Evolutionary conservation across 129 eudicot genomes (phyloP), one percentile per base, ranked within the genome.

Genomic region (Artemisia tridentata): DNA sequence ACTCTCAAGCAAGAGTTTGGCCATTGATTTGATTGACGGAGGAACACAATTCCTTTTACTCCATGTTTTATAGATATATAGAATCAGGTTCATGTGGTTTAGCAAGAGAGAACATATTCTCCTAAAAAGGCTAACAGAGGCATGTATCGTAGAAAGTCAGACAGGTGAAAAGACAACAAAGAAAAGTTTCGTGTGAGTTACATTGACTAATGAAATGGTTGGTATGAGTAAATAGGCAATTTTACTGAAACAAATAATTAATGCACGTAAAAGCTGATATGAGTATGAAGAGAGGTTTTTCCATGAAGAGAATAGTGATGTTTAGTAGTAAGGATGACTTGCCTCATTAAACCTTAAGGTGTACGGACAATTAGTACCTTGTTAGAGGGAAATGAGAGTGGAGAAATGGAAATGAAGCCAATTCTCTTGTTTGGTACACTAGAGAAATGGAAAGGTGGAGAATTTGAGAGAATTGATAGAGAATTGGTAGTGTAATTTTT

Each of bases 321-420:
- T 69, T 69, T 69, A 21, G 74, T 69, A 69, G 74, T 52, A 69
- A 69, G 74, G 74, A 69, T 69, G 74, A 55, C 74, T 69, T 69
- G 74, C 74, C 74, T 69, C 34, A 31, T 34, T 38, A 53, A 31
- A 31, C 74, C 20, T 54, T 34, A 54, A 54, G 74, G 49, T 69
- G 74, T 69, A 31, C 34, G 34, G 49, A 34, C 54, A 51, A 54
- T 31, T 54, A 69, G 21, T 38, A 69, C 53, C 51, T 69, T 38
- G 38, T 56, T 38, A 18, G 53, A n/a, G n/a, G n/a, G n/a, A n/a
- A n/a, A n/a, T n/a, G n/a, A n/a, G n/a, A n/a, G n/a, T n/a, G n/a
- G n/a, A n/a, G n/a, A n/a, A n/a, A n/a, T n/a, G n/a, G n/a, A n/a
- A n/a, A n/a, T n/a, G n/a, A n/a, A n/a, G n/a, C n/a, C n/a, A n/a